phyloP scores from a whole-genome alignment of 257 asterid species.

The Fraxinus anomala region DNA sequence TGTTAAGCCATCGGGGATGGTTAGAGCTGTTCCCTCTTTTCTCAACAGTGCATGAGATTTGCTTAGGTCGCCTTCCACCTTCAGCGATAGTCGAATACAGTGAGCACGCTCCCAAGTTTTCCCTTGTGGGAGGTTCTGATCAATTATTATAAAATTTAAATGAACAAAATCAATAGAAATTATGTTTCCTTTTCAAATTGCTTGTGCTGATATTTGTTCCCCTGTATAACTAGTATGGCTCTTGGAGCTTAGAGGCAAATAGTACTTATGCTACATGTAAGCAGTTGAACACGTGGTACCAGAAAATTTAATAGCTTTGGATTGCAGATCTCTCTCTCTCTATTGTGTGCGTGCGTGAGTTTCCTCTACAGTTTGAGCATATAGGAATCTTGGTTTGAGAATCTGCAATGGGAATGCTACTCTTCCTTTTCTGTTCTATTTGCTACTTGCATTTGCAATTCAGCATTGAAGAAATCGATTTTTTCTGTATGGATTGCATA shows the following conservation, averaged over 20 bases:
- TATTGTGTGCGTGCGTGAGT: not conserved
- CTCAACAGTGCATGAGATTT: slow-evolving; percentile 85
- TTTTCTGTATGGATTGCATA: not conserved
- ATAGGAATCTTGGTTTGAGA: not conserved
- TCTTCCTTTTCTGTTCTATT: not conserved
- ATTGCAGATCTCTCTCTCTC: not conserved
- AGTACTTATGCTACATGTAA: not conserved
- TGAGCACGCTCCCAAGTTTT: slow-evolving; percentile 55
- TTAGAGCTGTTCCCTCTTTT: slow-evolving; percentile 85
- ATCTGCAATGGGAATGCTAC: not conserved
- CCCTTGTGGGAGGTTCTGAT: slow-evolving; percentile 55
- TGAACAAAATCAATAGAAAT: slow-evolving; percentile 4
- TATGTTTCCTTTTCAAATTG: not conserved
- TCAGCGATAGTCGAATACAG: slow-evolving; percentile 70
- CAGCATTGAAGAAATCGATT: not conserved
- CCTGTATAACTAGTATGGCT: slow-evolving; percentile 1
- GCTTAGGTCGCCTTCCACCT: slow-evolving; percentile 75
- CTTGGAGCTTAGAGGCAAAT: not conserved
- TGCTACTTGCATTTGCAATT: not conserved
- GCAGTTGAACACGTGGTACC: not conserved
- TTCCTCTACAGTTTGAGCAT: not conserved
- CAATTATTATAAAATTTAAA: slow-evolving; percentile 33
- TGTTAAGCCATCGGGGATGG: slow-evolving; percentile 77
- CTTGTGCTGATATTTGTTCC: slow-evolving; percentile 1
- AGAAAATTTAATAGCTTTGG: slow-evolving; percentile 12